Percentiles rank a stretch among this genome's conserved stretches.
phyloP scores from a whole-genome alignment of 202 grass and related monocot genomes.

The Panicum virgatum region DNA sequence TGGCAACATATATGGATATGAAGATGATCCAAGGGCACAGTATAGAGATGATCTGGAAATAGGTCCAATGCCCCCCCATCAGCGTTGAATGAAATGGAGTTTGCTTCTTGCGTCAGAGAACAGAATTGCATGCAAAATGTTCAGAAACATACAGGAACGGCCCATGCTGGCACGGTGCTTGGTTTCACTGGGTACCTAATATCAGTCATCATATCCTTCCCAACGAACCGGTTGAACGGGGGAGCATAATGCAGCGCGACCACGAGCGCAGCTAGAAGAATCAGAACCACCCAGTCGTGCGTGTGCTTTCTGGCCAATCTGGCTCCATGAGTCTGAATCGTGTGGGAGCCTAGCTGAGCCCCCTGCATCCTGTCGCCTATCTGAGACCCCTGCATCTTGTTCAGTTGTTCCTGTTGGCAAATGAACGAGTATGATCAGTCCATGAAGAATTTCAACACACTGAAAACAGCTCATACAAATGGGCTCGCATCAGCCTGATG shows the following conservation, averaged over 20 bases:
- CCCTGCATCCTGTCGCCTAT: neutral
- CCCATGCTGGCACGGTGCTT: slow-evolving; percentile 73
- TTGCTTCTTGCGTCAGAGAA: neutral
- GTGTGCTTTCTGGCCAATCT: slow-evolving; percentile 58
- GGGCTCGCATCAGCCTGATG: neutral
- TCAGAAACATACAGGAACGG: slow-evolving; percentile 61
- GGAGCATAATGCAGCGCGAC: slow-evolving; percentile 38
- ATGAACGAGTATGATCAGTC: neutral
- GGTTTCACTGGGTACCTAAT: slow-evolving; percentile 70
- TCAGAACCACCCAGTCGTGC: slow-evolving; percentile 63
- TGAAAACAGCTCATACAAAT: neutral
- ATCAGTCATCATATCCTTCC: slow-evolving; percentile 68
- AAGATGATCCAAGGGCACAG: slow-evolving; percentile 53
- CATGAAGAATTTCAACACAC: neutral
- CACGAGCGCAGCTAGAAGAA: slow-evolving; percentile 52
- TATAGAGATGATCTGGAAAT: slow-evolving; percentile 65
- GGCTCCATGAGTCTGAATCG: slow-evolving; percentile 61
- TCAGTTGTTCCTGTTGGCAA: slow-evolving; percentile 33
- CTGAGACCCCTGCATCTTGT: slow-evolving; percentile 33
- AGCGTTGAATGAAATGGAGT: neutral
- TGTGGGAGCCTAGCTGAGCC: slow-evolving; percentile 39
- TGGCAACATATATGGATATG: slow-evolving; percentile 47
- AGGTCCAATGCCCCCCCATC: slow-evolving; percentile 3
- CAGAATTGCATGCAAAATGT: neutral
- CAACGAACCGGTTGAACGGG: slow-evolving; percentile 68